phyloP scores from a whole-genome alignment of 148 eudicot genomes.

The Tetragonia tetragonoides region DNA sequence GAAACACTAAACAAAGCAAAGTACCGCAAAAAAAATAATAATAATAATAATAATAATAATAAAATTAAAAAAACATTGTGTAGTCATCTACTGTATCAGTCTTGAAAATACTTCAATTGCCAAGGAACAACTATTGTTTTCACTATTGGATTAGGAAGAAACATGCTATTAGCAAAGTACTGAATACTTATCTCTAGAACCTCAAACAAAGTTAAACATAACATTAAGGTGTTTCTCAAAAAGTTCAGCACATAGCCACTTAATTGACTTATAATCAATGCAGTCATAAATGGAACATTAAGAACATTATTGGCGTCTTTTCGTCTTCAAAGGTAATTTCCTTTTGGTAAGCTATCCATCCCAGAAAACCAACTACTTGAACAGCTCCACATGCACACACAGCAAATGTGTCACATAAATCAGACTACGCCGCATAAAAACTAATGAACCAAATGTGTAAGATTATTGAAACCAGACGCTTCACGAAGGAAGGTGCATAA shows the following conservation, averaged over 20 bases:
- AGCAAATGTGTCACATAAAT: not conserved
- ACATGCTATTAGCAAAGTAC: no score
- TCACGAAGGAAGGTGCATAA: not conserved
- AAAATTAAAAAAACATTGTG: no score
- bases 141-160: no score
- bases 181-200: not conserved
- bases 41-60: no score
- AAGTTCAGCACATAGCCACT: not conserved
- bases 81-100: no score
- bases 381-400: no score
- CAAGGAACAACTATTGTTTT: no score
- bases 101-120: no score
- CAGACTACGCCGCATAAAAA: not conserved
- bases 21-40: not conserved
- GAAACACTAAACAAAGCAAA: not conserved
- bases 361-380: no score
- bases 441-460: conserved; percentile 6
- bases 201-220: not conserved
- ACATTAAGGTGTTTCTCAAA: not conserved
- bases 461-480: conserved; percentile 17
- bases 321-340: not conserved
- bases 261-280: no score
- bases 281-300: not conserved
- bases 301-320: not conserved
- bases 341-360: no score